phyloP scores from a whole-genome alignment of 192 early-diverging fungal genomes.

The Coemansia sp. region DNA sequence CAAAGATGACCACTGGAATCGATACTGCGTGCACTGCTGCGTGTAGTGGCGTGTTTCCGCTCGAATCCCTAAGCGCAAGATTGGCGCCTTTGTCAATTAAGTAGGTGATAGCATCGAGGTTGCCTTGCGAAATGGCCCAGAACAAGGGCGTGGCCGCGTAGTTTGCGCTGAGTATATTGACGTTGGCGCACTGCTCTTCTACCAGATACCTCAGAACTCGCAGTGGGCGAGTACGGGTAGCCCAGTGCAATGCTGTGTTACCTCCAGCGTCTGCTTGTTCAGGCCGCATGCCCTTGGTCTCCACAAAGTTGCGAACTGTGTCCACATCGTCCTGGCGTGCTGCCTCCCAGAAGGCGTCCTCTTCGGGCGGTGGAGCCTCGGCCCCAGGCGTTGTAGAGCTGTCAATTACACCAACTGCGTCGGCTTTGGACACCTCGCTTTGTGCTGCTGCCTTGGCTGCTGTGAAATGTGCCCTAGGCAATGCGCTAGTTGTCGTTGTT shows the following conservation, averaged over 20 bases:
- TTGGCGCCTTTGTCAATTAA: slow-evolving; percentile 81
- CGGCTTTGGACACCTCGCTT: slow-evolving; percentile 28
- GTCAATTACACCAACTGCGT: slow-evolving; percentile 21
- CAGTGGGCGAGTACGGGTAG: slow-evolving; percentile 75
- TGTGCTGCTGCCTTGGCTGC: slow-evolving; percentile 31
- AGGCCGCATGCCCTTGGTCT: slow-evolving; percentile 54
- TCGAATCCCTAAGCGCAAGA: slow-evolving; percentile 69
- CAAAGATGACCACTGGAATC: slow-evolving; percentile 71
- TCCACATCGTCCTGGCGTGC: slow-evolving; percentile 70
- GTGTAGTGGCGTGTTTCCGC: slow-evolving; percentile 90
- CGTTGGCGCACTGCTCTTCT: slow-evolving; percentile 67
- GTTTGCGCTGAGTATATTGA: slow-evolving; percentile 77
- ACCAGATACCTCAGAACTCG: slow-evolving; percentile 74
- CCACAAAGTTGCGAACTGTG: slow-evolving; percentile 59
- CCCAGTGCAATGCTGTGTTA: slow-evolving; percentile 83
- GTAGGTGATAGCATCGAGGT: slow-evolving; percentile 69
- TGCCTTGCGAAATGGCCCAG: slow-evolving; percentile 85
- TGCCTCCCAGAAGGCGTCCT: slow-evolving; percentile 51
- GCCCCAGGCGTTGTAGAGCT: background rate
- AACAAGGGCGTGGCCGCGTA: slow-evolving; percentile 87
- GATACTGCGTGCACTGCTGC: slow-evolving; percentile 85
- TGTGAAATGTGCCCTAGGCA: background rate
- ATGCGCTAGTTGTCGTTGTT: background rate
- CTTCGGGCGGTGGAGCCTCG: slow-evolving; percentile 1
- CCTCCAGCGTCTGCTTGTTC: slow-evolving; percentile 67